Evolutionary conservation across 768 basidiomycete genomes (phyloP), one percentile per base, ranked within the genome.

Genomic region (Phaeotremella skinneri): DNA sequence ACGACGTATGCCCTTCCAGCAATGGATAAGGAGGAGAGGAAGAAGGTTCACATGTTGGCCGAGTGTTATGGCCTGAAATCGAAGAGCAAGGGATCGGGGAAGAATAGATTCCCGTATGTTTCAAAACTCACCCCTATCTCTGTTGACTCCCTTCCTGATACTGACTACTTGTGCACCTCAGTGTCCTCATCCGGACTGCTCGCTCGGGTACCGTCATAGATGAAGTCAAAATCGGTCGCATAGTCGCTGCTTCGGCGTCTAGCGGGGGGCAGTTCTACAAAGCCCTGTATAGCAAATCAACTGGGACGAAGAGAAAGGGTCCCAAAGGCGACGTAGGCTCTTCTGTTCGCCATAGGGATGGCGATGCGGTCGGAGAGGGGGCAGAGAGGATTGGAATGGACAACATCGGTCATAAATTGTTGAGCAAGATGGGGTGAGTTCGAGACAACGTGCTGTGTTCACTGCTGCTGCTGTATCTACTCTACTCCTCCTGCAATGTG

Each of bases 361-460:
- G 92, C 26, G 91, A 93, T 51, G 85, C 86, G 63, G 90, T 96
- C 47, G 92, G 92, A 16, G 87, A 87, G 16, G 70, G 88, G 82
- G 85, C 86, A 49, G 90, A 90, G 14, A 90, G 86, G 79, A 87
- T 97, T 54, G 86, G 83, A 14, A 80, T 83, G 62, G 79, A 83
- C 1, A 97, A 97, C 66, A 70, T 92, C 50, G 94, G 94, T 0
- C 96, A 94, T 79, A 84, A 79, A 78, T 83, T 98, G 84, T 74
- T 97, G 62, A 85, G 86, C 16, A 80, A 83, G 60, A 96, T 97
- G 93, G 93, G 93, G 41, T 79, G 49, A 47, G 78, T 72, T 9
- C n/a, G 20, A 16, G 14, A 37, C 11, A 4, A 17, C 49, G n/a
- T n/a, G n/a, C n/a, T n/a, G n/a, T n/a, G n/a, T n/a, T n/a, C n/a